Conservation (phyloP, 2,329 filamentous ascomycete genomes). For the Nigrograna mackinnonii region DNA sequence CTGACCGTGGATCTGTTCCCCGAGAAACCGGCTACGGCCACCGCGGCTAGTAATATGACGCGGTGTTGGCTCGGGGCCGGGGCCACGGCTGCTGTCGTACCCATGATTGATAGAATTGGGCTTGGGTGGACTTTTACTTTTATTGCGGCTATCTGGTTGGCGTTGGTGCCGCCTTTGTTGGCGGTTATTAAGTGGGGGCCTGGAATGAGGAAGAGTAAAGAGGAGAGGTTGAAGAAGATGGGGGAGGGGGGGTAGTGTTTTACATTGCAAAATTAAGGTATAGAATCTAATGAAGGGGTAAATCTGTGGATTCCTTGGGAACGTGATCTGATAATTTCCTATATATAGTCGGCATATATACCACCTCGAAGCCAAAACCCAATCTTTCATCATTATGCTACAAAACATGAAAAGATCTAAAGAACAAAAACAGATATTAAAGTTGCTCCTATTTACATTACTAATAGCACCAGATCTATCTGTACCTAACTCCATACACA, state of each 20-base stretch:
- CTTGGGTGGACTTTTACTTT: conserved; percentile 10
- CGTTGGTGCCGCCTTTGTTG: conserved; percentile 2
- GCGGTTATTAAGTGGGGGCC: conserved; percentile 9
- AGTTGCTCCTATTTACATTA: too few species aligned
- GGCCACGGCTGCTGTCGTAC: conserved; percentile 8
- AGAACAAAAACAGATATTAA: too few species aligned
- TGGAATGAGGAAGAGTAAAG: conserved; percentile 8
- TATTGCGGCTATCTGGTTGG: conserved; percentile 3
- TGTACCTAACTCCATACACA: too few species aligned
- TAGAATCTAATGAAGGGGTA: too few species aligned
- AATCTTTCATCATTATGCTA: too few species aligned
- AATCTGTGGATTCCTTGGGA: too few species aligned
- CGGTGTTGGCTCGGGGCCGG: conserved; percentile 10
- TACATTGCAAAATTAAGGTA: neutral
- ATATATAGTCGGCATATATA: too few species aligned
- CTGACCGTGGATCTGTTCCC: conserved; percentile 43
- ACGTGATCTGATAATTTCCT: too few species aligned
- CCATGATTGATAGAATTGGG: conserved; percentile 8
- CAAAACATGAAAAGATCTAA: too few species aligned
- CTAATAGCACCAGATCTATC: too few species aligned
- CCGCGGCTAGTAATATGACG: conserved; percentile 23
- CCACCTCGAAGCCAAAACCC: too few species aligned
- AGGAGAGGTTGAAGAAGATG: conserved; percentile 3
- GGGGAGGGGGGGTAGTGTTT: neutral
- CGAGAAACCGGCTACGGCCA: conserved; percentile 32